Conservation (phyloP, 345 rosid genomes). For the Microcos paniculata region DNA sequence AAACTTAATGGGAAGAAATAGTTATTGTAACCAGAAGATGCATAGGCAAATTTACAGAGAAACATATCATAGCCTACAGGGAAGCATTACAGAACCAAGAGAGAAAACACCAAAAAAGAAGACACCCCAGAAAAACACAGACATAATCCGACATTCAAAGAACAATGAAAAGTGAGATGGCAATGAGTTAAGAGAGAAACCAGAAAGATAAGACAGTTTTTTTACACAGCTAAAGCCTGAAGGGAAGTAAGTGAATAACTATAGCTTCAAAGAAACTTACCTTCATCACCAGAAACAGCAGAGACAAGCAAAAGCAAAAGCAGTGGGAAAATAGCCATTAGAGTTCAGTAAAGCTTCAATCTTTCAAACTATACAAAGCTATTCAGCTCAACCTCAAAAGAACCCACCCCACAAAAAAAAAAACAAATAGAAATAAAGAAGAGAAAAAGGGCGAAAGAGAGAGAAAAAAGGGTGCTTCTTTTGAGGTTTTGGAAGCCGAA, state of each 20-base stretch:
- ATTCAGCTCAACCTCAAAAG: neutral
- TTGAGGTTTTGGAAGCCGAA: conserved; percentile 12
- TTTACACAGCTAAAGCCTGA: neutral
- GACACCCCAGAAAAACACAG: neutral
- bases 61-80: neutral
- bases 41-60: neutral
- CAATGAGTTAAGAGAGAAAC: neutral
- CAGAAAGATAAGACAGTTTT: neutral
- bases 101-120: neutral
- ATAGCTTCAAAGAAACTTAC: conserved; percentile 2
- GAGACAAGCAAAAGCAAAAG: conserved; percentile 10
- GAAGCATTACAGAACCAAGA: neutral
- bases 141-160: neutral
- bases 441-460: neutral
- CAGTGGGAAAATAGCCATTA: conserved; percentile 14
- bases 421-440: neutral
- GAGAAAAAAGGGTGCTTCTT: conserved; percentile 6
- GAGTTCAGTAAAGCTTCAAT: neutral
- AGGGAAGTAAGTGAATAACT: neutral
- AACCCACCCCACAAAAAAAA: neutral
- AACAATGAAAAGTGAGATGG: neutral
- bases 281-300: conserved; percentile 15
- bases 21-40: neutral
- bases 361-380: conserved; percentile 9
- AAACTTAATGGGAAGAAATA: neutral